These are phyloP conservation scores for Fraxinus pennsylvanica DNA, from an alignment of 257 asterid genomes.

Conservation along the genomic window DNA sequence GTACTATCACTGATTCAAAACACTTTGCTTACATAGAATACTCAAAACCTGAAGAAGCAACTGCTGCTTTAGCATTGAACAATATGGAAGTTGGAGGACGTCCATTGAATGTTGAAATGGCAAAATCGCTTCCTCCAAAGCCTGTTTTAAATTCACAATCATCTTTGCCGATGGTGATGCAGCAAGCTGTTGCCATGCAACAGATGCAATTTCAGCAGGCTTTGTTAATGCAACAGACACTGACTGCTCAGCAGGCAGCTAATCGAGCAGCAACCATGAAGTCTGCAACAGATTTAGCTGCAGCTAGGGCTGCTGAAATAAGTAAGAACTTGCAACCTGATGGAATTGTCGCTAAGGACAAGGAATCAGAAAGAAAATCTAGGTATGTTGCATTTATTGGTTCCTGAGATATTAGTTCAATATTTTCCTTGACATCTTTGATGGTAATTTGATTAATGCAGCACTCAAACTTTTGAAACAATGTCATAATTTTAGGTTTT, in stretches of 20 bases:
- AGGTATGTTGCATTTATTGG: conserved; percentile 44
- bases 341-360: conserved; percentile 62
- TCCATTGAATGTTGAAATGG: conserved; percentile 96
- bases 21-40: conserved; percentile 93
- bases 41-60: conserved; percentile 86
- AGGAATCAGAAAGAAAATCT: conserved; percentile 57
- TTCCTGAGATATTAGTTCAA: neutral
- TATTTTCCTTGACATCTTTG: conserved; percentile 12
- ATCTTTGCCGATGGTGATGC: conserved; percentile 80
- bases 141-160: conserved; percentile 55
- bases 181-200: conserved; percentile 97
- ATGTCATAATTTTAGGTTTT: neutral
- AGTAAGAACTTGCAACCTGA: conserved; percentile 81
- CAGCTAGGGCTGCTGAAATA: conserved; percentile 98
- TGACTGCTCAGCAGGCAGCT: conserved; percentile 93
- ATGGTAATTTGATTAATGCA: conserved; percentile 12
- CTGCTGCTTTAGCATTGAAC: conserved; percentile 86
- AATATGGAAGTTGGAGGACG: conserved; percentile 96
- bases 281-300: conserved; percentile 94
- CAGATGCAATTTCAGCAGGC: conserved; percentile 99
- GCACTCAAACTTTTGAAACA: conserved; percentile 11
- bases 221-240: conserved; percentile 84
- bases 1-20: conserved; percentile 86
- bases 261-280: conserved; percentile 95
- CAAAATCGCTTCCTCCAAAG: conserved; percentile 89